Evolutionary conservation across 352 stramenopile genomes (phyloP).

Genomic region (Phytophthora kernoviae): DNA sequence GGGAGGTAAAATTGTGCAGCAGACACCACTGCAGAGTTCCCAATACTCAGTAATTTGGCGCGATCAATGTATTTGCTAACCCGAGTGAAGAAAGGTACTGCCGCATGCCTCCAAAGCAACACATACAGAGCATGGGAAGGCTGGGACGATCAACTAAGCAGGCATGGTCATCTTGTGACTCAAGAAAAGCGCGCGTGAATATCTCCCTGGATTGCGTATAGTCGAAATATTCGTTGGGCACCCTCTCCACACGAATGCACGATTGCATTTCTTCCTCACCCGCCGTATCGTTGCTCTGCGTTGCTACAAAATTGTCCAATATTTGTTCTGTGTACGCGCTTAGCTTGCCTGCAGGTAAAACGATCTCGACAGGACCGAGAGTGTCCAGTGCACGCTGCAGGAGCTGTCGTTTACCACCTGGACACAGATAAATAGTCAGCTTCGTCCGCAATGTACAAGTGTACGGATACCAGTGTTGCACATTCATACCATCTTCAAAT

Average conservation of each 20-base stretch:
- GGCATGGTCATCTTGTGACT: slow-evolving; percentile 12
- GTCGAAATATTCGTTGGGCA: slow-evolving; percentile 31
- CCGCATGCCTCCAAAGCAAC: slow-evolving; percentile 39
- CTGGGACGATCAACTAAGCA: slow-evolving; percentile 1
- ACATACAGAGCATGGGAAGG: slow-evolving; percentile 30
- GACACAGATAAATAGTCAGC: not conserved
- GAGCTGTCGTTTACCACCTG: slow-evolving; percentile 34
- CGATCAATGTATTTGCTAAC: slow-evolving; percentile 30
- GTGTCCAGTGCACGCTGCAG: slow-evolving; percentile 29
- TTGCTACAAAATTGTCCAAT: slow-evolving; percentile 32
- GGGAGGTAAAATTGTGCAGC: slow-evolving; percentile 25
- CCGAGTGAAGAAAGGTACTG: slow-evolving; percentile 34
- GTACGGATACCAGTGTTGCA: not conserved
- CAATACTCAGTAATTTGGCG: slow-evolving; percentile 27
- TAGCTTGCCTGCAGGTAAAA: slow-evolving; percentile 37
- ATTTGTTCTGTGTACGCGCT: slow-evolving; percentile 49
- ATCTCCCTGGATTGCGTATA: slow-evolving; percentile 14
- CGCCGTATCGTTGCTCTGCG: not conserved
- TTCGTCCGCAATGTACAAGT: not conserved
- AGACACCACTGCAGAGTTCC: slow-evolving; percentile 1
- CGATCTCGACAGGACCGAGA: slow-evolving; percentile 53
- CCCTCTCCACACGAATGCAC: slow-evolving; percentile 33
- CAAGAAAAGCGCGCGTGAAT: slow-evolving; percentile 14
- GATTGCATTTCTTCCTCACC: slow-evolving; percentile 1
- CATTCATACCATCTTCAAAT: slow-evolving; percentile 46